Base-by-base conservation (phyloP, 2,329 filamentous ascomycete species). In the Eurotiales sp. region DNA sequence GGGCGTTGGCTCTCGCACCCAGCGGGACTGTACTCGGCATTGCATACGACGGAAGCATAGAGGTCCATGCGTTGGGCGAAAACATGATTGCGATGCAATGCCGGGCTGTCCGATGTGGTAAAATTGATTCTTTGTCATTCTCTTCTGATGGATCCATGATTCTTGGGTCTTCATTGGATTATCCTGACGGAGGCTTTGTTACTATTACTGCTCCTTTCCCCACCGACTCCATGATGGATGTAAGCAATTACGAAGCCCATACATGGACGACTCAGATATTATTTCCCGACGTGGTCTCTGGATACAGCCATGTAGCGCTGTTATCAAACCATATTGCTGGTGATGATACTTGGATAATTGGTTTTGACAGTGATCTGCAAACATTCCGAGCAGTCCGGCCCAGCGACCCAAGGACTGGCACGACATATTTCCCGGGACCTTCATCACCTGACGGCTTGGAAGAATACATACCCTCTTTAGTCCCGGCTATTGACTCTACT, bases 181-280 rank as follows among this genome's bases (percentile, higher is more conserved):
- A 81, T 6, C 75, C 78, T 25, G 80, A 82, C 30, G 82, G 85
- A 3, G 86, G 80, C 60, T 87, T 88, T 0, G 86, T 92, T 36
- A 83, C 90, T 44, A 77, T 93, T 29, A 89, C 87, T 0, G 87
- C 87, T 0, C 88, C 88, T 1, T 90, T 90, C 62, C 90, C 88
- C 65, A 85, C 88, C 37, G 78, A 76, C 46, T 66, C 70, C 25
- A 70, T 71, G 49, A 63, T 75, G 11, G 83, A 86, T 53, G 60
- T 75, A 17, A 66, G 69, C 51, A 82, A 88, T 52, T 80, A 84
- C 55, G 78, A 90, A 55, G 87, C 85, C 64, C 81, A 85, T 21
- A 79, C 92, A 62, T 93, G 88, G 88, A 92, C 88, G 6, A 90
- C 87, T 0, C 90, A 90, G 29, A 91, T 93, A 41, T 72, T 93